phyloP scores from a whole-genome alignment of 2,329 filamentous ascomycete genomes.

The Colletotrichum zoysiae region DNA sequence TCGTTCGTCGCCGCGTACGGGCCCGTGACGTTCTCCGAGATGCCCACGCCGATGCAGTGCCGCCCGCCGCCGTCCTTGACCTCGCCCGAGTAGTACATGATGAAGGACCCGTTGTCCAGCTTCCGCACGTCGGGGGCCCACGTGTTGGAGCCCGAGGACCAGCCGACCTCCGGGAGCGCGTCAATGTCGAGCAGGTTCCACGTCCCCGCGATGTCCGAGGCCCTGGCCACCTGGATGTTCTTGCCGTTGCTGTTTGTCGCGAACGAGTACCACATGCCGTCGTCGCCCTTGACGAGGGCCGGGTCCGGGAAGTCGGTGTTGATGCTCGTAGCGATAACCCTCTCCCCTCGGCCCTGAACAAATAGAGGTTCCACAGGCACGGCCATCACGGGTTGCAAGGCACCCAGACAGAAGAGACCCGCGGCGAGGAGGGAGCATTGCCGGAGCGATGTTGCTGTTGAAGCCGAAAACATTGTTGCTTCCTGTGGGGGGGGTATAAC shows the following conservation, averaged over 20 bases:
- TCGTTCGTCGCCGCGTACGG: constrained; percentile 63
- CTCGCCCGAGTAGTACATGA: constrained; percentile 71
- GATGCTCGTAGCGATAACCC: constrained; percentile 43
- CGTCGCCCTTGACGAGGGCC: constrained; percentile 59
- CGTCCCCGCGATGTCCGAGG: constrained; percentile 60
- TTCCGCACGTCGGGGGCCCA: constrained; percentile 73
- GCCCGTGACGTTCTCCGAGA: constrained; percentile 60
- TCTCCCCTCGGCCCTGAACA: constrained; percentile 26
- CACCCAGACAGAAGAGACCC: constrained; percentile 16
- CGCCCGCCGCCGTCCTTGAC: constrained; percentile 52
- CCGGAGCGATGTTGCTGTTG: constrained; percentile 25
- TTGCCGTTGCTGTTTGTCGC: constrained; percentile 64
- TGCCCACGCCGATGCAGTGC: constrained; percentile 72
- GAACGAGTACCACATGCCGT: constrained; percentile 69
- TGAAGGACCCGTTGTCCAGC: constrained; percentile 63
- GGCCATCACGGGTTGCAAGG: constrained; percentile 19
- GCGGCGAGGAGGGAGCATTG: constrained; percentile 24
- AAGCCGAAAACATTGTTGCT: constrained; percentile 25
- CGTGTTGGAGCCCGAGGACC: constrained; percentile 66
- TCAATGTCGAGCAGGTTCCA: constrained; percentile 64
- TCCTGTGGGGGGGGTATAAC: constrained; percentile 19
- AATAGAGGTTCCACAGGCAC: constrained; percentile 32
- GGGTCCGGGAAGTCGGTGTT: constrained; percentile 67
- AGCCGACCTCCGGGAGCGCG: constrained; percentile 65
- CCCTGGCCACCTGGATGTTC: constrained; percentile 67